Percentiles rank a stretch among this genome's conserved stretches.
Evolutionary conservation across 2,329 filamentous ascomycete genomes (phyloP).

Genomic region (Colletotrichum tanaceti): DNA sequence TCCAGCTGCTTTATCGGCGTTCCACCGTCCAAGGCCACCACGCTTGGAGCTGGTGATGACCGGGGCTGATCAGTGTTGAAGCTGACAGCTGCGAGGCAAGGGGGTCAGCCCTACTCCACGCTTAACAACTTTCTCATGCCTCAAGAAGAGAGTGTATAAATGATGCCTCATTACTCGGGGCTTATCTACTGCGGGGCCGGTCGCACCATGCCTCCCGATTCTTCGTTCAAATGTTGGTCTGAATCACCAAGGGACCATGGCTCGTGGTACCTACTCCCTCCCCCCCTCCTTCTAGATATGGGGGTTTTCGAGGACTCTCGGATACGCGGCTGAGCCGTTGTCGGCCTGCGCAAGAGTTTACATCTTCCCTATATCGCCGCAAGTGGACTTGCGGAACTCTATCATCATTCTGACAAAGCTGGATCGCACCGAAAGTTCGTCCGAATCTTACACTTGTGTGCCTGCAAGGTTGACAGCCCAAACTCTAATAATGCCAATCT

Average conservation of each 20-base stretch:
- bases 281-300: conserved; percentile 13
- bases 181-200: not conserved
- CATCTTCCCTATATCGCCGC: not conserved
- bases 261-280: conserved; percentile 7
- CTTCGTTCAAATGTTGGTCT: not conserved
- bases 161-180: not conserved
- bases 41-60: not conserved
- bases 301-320: not conserved
- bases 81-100: not conserved
- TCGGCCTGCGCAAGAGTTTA: not conserved
- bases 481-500: not conserved
- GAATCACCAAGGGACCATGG: conserved; percentile 13
- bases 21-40: not conserved
- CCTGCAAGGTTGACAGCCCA: conserved; percentile 11
- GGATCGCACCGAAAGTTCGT: conserved; percentile 1
- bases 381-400: not conserved
- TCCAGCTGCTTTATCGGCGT: not conserved
- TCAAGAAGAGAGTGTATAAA: conserved; percentile 2
- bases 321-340: not conserved
- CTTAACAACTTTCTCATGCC: conserved; percentile 1
- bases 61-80: not conserved
- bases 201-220: not conserved
- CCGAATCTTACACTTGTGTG: not conserved
- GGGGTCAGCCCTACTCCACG: not conserved
- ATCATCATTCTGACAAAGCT: not conserved